Evolutionary conservation across 2,329 filamentous ascomycete species (phyloP), one percentile per base, ranked within the genome.

Genomic region (Graphium sp.): DNA sequence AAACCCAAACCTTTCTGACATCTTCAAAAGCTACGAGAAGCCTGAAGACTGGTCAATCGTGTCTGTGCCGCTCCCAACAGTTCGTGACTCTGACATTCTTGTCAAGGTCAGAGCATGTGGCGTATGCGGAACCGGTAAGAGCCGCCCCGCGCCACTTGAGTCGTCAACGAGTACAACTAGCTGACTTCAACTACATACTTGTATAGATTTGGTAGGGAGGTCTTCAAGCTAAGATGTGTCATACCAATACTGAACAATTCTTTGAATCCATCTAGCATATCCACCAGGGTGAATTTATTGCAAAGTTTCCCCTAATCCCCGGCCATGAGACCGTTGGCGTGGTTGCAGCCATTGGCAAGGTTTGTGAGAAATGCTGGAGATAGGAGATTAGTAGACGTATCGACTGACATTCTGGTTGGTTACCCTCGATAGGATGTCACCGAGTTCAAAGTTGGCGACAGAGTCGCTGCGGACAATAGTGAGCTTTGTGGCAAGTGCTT

Each of bases 401-500:
- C n/a, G n/a, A n/a, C n/a, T n/a, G n/a, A n/a, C n/a, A n/a, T n/a
- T n/a, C 30, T 32, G 16, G 35, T 22, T 19, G 9, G 10, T 29
- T n/a, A n/a, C n/a, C n/a, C n/a, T n/a, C n/a, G n/a, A 18, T 28
- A 58, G 45, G 60, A 68, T 38, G 70, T 76, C 36, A 66, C 62
- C 39, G 61, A 56, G 24, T 70, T 78, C 49, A 42, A 59, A 28
- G 42, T 77, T 31, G 71, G 72, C 31, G 69, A 76, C 41, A 65
- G 70, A 26, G 72, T 79, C 19, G 67, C 66, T 32, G 69, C 65
- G 20, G 67, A 72, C 41, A 72, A 73, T 46, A 66, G 66, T 11
- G 66, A 79, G 46, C 63, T 78, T 24, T 81, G 75, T 49, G 67
- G 66, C 27, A 65, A 74, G 48, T 81, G 75, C 54, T 78, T 76